A percentile compares a stretch with the other conserved stretches of the same genome.
Evolutionary conservation across 495 filamentous ascomycete species (phyloP).

Genomic region (Penicillium bialowiezense): DNA sequence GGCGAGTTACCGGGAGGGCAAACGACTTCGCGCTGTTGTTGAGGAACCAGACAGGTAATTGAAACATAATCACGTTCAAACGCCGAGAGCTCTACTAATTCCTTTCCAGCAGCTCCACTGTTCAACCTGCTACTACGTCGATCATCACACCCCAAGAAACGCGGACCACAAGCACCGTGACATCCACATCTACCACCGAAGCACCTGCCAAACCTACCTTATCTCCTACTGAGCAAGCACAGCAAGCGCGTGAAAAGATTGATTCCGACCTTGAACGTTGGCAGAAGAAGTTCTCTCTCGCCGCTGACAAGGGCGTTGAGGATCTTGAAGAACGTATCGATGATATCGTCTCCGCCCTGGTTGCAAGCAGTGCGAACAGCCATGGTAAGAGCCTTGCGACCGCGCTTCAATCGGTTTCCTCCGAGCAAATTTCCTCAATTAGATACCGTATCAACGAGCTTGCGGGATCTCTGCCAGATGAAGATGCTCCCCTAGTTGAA

Average conservation of each 20-base stretch:
- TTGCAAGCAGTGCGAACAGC: constrained; percentile 61
- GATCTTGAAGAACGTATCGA: constrained; percentile 65
- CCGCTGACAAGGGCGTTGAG: constrained; percentile 75
- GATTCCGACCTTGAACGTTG: constrained; percentile 74
- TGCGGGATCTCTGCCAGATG: constrained; percentile 52
- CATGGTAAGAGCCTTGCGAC: constrained; percentile 65
- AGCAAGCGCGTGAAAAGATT: constrained; percentile 63
- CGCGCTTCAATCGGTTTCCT: constrained; percentile 64
- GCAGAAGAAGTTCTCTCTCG: constrained; percentile 81
- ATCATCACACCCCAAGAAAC: constrained; percentile 17
- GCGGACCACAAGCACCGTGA: constrained; percentile 16
- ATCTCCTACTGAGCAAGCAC: constrained; percentile 42
- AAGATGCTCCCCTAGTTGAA: constrained; percentile 49
- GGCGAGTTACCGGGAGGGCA: constrained; percentile 73
- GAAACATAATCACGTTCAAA: neutral
- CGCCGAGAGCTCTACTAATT: constrained; percentile 13
- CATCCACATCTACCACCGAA: constrained; percentile 22
- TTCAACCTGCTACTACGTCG: constrained; percentile 26
- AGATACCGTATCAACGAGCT: constrained; percentile 65
- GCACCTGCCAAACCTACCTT: constrained; percentile 24
- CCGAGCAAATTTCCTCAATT: constrained; percentile 59
- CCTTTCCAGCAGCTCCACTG: constrained; percentile 24
- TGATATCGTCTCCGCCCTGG: constrained; percentile 73
- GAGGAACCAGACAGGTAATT: constrained; percentile 54
- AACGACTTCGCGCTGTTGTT: constrained; percentile 55